phyloP scores from a whole-genome alignment of 2,329 filamentous ascomycete genomes.

The Colletotrichum cuscutae region DNA sequence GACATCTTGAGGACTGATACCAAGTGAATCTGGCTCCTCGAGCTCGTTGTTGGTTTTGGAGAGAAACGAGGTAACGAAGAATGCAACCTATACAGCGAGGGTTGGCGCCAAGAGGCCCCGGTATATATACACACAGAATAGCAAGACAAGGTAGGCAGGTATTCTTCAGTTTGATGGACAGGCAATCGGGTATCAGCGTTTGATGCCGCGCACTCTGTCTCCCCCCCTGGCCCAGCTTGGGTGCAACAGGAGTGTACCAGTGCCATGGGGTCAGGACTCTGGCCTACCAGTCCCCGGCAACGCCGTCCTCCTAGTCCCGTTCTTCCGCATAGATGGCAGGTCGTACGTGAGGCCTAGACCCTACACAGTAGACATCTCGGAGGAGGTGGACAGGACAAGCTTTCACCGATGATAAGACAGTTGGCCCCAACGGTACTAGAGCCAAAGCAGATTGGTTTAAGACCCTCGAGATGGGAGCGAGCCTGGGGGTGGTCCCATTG shows the following conservation, averaged over 20 bases:
- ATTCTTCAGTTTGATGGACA: neutral
- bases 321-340: neutral
- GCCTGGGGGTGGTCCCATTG: slow-evolving; percentile 4
- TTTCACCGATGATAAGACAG: slow-evolving; percentile 24
- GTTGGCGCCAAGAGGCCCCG: neutral
- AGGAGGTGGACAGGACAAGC: slow-evolving; percentile 13
- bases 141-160: neutral
- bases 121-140: slow-evolving; percentile 13
- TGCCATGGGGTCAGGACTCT: slow-evolving; percentile 12
- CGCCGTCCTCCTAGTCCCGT: neutral
- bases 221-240: neutral
- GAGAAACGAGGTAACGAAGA: neutral
- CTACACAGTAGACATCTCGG: slow-evolving; percentile 8
- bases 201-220: neutral
- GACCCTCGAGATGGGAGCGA: neutral
- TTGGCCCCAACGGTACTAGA: neutral
- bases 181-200: neutral
- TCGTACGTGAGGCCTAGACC: slow-evolving; percentile 3
- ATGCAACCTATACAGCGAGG: neutral
- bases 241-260: slow-evolving; percentile 7
- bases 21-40: neutral
- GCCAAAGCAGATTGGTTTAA: neutral
- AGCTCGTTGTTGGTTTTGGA: neutral
- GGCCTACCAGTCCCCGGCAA: neutral
- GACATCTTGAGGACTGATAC: slow-evolving; percentile 17